Evolutionary conservation across 331 rosid genomes (phyloP).

Genomic region (Spiraea crenata): DNA sequence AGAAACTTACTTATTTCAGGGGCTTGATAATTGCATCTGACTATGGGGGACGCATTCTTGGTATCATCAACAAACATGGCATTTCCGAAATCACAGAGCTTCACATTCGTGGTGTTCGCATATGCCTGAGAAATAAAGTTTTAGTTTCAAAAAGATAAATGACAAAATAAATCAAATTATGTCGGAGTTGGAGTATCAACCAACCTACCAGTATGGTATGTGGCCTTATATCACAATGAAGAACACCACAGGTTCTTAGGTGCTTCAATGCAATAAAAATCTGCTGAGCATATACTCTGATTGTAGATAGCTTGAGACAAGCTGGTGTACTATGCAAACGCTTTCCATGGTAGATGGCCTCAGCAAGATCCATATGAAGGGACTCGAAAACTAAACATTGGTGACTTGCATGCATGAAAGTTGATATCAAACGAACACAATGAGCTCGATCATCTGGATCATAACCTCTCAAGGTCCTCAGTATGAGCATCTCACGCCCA

Average conservation of each 20-base stretch:
- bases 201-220: conserved; percentile 89
- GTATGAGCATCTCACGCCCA: conserved; percentile 82
- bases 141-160: conserved; percentile 17
- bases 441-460: conserved; percentile 99
- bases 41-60: conserved; percentile 78
- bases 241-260: conserved; percentile 96
- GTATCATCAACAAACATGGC: conserved; percentile 99
- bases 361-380: conserved; percentile 97
- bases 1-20: conserved; percentile 56
- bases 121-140: conserved; percentile 55
- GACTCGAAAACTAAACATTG: conserved; percentile 99
- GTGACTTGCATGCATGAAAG: conserved; percentile 95
- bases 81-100: conserved; percentile 98
- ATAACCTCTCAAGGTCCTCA: conserved; percentile 94
- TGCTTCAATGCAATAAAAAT: conserved; percentile 96
- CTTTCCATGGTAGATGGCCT: conserved; percentile 96
- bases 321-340: conserved; percentile 99
- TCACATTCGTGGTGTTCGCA: conserved; percentile 88
- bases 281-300: conserved; percentile 92
- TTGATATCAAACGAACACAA: conserved; percentile 98
- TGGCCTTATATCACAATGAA: conserved; percentile 97
- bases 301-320: conserved; percentile 95
- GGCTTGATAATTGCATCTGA: conserved; percentile 64
- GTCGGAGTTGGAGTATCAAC: conserved; percentile 3
- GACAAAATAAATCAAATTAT: conserved; percentile 7